Percentiles rank a stretch among this genome's conserved stretches.
These are phyloP conservation scores for Trichophyton verrucosum DNA, from an alignment of 2,329 filamentous ascomycete species.

Conservation along the genomic window DNA sequence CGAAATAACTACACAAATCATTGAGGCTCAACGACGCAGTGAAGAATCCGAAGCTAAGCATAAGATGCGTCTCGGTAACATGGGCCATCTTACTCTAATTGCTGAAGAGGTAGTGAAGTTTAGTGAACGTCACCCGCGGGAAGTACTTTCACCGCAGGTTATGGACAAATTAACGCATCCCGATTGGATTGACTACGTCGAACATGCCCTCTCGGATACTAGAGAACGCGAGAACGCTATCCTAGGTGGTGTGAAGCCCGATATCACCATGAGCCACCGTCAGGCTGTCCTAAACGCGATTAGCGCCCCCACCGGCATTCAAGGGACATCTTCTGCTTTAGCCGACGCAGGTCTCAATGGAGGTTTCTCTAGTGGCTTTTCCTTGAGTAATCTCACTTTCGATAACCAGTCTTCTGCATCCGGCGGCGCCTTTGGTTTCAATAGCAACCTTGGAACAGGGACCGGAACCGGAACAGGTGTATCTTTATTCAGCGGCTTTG, in stretches of 20 bases:
- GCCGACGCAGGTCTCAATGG: slow-evolving; percentile 72
- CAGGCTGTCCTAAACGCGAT: slow-evolving; percentile 52
- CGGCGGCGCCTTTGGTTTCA: slow-evolving; percentile 57
- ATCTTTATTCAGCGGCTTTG: slow-evolving; percentile 76
- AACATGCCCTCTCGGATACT: slow-evolving; percentile 83
- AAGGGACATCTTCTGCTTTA: slow-evolving; percentile 51
- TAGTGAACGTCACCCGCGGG: slow-evolving; percentile 81
- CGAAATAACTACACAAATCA: slow-evolving; percentile 79
- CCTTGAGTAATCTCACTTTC: slow-evolving; percentile 50
- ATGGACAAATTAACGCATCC: slow-evolving; percentile 79
- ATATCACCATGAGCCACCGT: slow-evolving; percentile 72
- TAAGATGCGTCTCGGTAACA: slow-evolving; percentile 90
- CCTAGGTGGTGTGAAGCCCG: slow-evolving; percentile 83
- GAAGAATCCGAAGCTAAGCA: slow-evolving; percentile 73
- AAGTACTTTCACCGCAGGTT: slow-evolving; percentile 70
- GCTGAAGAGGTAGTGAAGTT: slow-evolving; percentile 98
- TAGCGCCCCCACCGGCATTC: slow-evolving; percentile 45
- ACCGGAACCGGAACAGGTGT: slow-evolving; percentile 41
- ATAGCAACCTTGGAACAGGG: neutral
- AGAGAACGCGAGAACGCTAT: slow-evolving; percentile 97
- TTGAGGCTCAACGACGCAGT: slow-evolving; percentile 75
- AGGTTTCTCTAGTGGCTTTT: slow-evolving; percentile 34
- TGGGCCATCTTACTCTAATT: slow-evolving; percentile 94
- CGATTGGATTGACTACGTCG: slow-evolving; percentile 90
- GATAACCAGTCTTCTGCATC: slow-evolving; percentile 53